A percentile compares a stretch with the other conserved stretches of the same genome.
Evolutionary conservation across 1,284 basidiomycete genomes (phyloP).

Genomic region (Cyathus pygmaeus): DNA sequence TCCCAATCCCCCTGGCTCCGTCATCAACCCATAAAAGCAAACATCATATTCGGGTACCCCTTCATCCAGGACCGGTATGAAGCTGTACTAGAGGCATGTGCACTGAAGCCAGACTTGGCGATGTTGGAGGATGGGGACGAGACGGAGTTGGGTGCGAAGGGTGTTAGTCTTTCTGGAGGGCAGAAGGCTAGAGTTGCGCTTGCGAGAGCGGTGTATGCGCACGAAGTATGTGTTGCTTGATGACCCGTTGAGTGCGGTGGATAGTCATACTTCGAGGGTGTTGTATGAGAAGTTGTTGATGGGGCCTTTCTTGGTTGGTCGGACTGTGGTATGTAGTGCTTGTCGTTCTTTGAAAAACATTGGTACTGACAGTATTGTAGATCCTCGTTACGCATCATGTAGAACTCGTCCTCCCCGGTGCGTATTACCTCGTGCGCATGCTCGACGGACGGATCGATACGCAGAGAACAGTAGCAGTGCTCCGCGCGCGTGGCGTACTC

Average conservation of each 20-base stretch:
- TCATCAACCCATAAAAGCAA: conserved; percentile 75
- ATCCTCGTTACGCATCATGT: conserved; percentile 76
- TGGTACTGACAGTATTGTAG: conserved; percentile 30
- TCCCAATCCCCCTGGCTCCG: conserved; percentile 88
- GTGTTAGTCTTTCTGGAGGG: conserved; percentile 72
- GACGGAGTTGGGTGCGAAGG: conserved; percentile 65
- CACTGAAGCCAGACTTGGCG: conserved; percentile 75
- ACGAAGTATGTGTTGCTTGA: conserved; percentile 76
- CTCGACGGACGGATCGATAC: conserved; percentile 72
- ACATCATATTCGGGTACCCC: conserved; percentile 77
- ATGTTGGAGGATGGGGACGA: conserved; percentile 80
- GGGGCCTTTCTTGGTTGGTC: conserved; percentile 70
- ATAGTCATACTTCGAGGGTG: conserved; percentile 79
- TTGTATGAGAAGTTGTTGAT: conserved; percentile 71
- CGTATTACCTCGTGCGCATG: conserved; percentile 72
- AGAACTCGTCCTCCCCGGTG: conserved; percentile 70
- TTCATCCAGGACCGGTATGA: conserved; percentile 73
- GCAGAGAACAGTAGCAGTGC: conserved; percentile 66
- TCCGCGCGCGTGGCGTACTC: conserved; percentile 61
- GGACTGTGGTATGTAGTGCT: conserved; percentile 66
- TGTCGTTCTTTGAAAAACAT: not conserved
- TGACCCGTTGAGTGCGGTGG: conserved; percentile 79
- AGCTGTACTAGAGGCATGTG: conserved; percentile 74
- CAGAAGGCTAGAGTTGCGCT: conserved; percentile 59
- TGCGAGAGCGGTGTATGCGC: conserved; percentile 65